phyloP scores from a whole-genome alignment of 331 rosid species.

The Telfairia occidentalis region DNA sequence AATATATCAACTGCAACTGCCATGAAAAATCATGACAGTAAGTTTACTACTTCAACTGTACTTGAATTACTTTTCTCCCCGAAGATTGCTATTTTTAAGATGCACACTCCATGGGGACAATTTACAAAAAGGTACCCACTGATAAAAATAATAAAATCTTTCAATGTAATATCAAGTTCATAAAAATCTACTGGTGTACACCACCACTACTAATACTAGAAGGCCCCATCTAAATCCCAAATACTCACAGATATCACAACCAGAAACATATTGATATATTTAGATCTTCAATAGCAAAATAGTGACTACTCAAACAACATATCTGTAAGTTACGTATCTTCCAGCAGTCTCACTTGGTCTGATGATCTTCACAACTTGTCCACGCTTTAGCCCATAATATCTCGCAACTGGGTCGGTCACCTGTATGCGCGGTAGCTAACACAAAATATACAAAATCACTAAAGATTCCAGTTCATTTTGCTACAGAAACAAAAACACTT shows the following conservation, averaged over 20 bases:
- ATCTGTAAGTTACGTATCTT: conserved; percentile 59
- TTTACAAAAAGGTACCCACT: not conserved
- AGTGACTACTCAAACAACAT: conserved; percentile 43
- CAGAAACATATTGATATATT: too few species aligned
- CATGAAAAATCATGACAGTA: too few species aligned
- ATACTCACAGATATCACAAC: not conserved
- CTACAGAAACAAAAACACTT: not conserved
- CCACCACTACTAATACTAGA: not conserved
- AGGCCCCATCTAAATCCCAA: not conserved
- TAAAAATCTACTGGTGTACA: not conserved
- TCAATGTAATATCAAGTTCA: not conserved
- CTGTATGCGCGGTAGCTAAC: conserved; percentile 71
- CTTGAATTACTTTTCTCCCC: too few species aligned
- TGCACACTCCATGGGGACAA: not conserved
- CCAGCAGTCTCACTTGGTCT: conserved; percentile 79
- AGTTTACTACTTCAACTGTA: too few species aligned
- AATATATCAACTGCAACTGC: too few species aligned
- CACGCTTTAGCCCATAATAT: conserved; percentile 72
- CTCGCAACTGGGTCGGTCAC: conserved; percentile 57
- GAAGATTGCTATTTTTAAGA: not conserved
- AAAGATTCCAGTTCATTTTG: not conserved
- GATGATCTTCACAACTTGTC: conserved; percentile 86
- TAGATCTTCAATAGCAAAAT: too few species aligned
- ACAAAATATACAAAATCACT: not conserved
- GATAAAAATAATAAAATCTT: not conserved